Evolutionary conservation across 139 green algal genomes (phyloP).

Genomic region (Chlorella sp.): DNA sequence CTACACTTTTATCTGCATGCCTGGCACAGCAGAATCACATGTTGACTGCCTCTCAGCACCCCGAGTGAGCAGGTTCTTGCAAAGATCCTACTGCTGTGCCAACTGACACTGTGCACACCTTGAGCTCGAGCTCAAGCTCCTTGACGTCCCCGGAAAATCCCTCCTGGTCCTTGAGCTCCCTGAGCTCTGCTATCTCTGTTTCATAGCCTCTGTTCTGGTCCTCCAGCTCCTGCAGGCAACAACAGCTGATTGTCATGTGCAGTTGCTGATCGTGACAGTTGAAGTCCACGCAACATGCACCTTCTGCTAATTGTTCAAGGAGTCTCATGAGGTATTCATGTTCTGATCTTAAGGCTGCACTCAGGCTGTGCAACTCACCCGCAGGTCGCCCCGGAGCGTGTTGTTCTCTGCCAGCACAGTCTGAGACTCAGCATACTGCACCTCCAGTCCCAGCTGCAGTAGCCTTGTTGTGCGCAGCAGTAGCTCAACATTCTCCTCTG

Average conservation of each 20-base stretch:
- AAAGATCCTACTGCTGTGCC: no score
- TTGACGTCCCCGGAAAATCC: no score
- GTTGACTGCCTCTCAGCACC: no score
- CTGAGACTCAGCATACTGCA: constrained; percentile 37
- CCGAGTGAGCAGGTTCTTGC: constrained; percentile 7
- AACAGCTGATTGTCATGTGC: background rate
- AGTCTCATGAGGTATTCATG: background rate
- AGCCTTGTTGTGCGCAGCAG: constrained; percentile 18
- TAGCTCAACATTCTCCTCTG: constrained; percentile 16
- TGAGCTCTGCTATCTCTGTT: constrained; percentile 35
- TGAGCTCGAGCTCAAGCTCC: no score
- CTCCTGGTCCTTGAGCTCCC: constrained; percentile 22
- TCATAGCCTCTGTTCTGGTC: constrained; percentile 5
- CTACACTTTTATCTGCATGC: no score
- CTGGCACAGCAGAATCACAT: no score
- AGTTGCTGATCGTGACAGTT: no score
- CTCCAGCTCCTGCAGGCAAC: constrained; percentile 12
- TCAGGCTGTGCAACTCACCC: constrained; percentile 1
- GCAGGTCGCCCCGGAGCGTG: constrained; percentile 35
- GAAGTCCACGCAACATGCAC: no score
- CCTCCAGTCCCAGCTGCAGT: constrained; percentile 27
- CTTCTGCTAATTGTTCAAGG: no score
- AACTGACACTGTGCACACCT: no score
- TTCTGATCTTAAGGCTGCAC: background rate
- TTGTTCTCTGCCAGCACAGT: constrained; percentile 45